Evolutionary conservation across 257 asterid genomes (phyloP), one percentile per base, ranked within the genome.

Genomic region (Ballota nigra): DNA sequence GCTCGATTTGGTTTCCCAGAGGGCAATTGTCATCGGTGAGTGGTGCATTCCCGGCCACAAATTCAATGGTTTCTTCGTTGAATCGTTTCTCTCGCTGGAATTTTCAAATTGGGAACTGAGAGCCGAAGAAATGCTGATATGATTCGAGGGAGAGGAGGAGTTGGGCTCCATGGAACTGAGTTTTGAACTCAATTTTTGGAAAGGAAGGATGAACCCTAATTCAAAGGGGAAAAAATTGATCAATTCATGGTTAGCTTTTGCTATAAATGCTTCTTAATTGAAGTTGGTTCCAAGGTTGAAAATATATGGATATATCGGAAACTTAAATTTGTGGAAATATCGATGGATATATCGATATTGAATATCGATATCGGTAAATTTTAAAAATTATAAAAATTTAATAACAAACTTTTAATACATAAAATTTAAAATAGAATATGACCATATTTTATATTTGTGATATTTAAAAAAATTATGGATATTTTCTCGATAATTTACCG

Each of bases 11-110:
- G 93, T 86, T 66, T 89, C 98, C 96, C 96, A 93, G 15, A 93
- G 86, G 26, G 96, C 97, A 68, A 71, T 77, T 1, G 98, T 93
- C 31, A 93, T 96, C 0, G 98, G 98, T 7, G 98, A 91, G 73
- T 89, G 96, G 79, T 93, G 87, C 97, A 91, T 91, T 49, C 97
- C 98, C 1, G 98, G 96, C 98, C 97, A 93, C 66, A 93, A 72
- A 72, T 89, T 87, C 53, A 88, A 79, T 29, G 96, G 95, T 38
- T 89, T 89, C 75, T 80, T 89, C 0, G 77, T 62, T 36, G 89
- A 75, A 40, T 60, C 86, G 40, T 41, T 73, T 41, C 59, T 77
- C 62, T 72, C 65, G 31, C 82, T 76, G 0, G 84, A 78, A 29
- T 53, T 29, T 2, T 82, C 86, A 67, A 81, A 79, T 47, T 87